These are phyloP conservation scores for Kappamyces sp. DNA, from an alignment of 192 early-diverging fungal genomes.

Conservation along the genomic window DNA sequence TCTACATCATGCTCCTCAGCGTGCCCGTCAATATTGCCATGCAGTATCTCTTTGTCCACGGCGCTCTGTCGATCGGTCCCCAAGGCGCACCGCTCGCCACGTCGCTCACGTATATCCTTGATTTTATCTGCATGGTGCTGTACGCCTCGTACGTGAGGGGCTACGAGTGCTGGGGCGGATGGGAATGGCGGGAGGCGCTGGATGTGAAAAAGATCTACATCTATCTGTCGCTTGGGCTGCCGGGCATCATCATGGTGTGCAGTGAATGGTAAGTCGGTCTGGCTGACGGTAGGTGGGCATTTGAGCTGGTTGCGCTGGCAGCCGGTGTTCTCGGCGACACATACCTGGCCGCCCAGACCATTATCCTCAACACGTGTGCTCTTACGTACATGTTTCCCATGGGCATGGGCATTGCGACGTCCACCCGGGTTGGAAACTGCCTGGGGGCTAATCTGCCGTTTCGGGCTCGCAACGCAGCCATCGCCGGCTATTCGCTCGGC, in stretches of 20 bases:
- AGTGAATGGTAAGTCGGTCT: conserved; percentile 53
- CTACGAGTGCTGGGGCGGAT: conserved; percentile 79
- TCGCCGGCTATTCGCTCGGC: conserved; percentile 34
- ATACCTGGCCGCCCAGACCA: conserved; percentile 78
- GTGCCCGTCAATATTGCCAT: conserved; percentile 66
- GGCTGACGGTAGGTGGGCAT: conserved; percentile 28
- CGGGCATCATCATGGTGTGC: conserved; percentile 73
- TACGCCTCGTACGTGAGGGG: conserved; percentile 59
- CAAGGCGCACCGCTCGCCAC: conserved; percentile 81
- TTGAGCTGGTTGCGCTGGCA: conserved; percentile 39
- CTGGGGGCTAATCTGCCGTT: no score
- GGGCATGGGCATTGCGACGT: conserved; percentile 72
- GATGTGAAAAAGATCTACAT: conserved; percentile 25
- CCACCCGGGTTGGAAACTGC: conserved; percentile 79
- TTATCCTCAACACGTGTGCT: conserved; percentile 63
- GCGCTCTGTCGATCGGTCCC: conserved; percentile 58
- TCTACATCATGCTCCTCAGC: conserved; percentile 64
- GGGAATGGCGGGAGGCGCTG: conserved; percentile 61
- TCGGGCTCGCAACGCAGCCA: background rate
- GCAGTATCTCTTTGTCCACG: conserved; percentile 80
- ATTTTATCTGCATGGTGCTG: conserved; percentile 58
- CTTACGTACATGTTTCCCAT: conserved; percentile 70
- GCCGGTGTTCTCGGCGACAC: conserved; percentile 71
- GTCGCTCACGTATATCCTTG: conserved; percentile 66
- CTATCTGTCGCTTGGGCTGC: conserved; percentile 56